These are phyloP conservation scores for Rhipidocladum racemiflorum DNA, from an alignment of 176 grass and related monocot species.

Conservation along the genomic window DNA sequence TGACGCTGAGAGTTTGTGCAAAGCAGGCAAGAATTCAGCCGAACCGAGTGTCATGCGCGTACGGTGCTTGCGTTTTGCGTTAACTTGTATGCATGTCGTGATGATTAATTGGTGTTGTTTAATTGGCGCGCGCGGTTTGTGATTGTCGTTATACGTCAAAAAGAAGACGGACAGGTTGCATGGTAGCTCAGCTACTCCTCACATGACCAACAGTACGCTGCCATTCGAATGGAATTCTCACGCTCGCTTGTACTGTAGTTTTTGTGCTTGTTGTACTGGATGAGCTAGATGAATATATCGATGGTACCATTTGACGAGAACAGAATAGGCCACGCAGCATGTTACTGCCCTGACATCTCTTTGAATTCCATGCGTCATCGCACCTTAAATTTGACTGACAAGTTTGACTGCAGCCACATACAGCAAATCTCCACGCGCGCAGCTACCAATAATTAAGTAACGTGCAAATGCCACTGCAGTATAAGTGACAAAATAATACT, in stretches of 20 bases:
- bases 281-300: not conserved
- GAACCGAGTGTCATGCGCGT: slow-evolving; percentile 32
- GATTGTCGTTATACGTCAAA: not conserved
- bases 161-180: not conserved
- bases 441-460: slow-evolving; percentile 9
- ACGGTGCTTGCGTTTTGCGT: slow-evolving; percentile 17
- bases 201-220: slow-evolving; percentile 13
- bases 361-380: slow-evolving; percentile 49
- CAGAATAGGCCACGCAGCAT: slow-evolving; percentile 1
- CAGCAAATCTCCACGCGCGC: slow-evolving; percentile 4
- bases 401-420: slow-evolving; percentile 17
- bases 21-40: slow-evolving; percentile 46
- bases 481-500: not conserved
- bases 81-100: slow-evolving; percentile 31
- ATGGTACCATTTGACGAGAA: not conserved
- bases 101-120: slow-evolving; percentile 35
- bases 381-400: slow-evolving; percentile 37
- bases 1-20: slow-evolving; percentile 38
- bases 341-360: slow-evolving; percentile 40
- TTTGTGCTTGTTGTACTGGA: not conserved
- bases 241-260: not conserved
- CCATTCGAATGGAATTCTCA: not conserved
- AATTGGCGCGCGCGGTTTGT: not conserved
- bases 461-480: slow-evolving; percentile 4
- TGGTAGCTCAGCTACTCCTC: not conserved